A percentile compares a stretch with the other conserved stretches of the same genome.
Conservation (phyloP, 1,284 basidiomycete genomes). For the Pseudomicrostroma phylloplanum region DNA sequence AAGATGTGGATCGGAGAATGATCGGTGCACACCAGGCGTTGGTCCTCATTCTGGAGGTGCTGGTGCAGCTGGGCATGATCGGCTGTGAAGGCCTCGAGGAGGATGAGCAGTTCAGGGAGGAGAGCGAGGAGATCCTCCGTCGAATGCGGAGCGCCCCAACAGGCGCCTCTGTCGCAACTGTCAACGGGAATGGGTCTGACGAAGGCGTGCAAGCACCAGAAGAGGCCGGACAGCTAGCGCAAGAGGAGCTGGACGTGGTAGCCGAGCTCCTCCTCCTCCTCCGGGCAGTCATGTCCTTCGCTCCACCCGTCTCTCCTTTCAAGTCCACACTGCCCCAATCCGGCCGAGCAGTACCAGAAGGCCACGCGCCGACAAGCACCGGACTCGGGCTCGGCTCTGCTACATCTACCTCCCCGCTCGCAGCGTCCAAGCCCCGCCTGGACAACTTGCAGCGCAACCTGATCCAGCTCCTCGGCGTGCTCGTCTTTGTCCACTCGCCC, state of each 20-base stretch:
- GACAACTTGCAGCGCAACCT: constrained; percentile 3
- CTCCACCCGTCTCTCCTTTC: not conserved
- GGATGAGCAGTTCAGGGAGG: constrained; percentile 4
- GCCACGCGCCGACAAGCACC: not conserved
- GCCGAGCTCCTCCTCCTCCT: not conserved
- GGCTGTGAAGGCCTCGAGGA: constrained; percentile 6
- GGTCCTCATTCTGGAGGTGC: not conserved
- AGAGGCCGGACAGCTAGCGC: not conserved
- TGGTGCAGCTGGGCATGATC: constrained; percentile 7
- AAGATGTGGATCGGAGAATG: constrained; percentile 1
- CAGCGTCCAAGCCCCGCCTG: not conserved
- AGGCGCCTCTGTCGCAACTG: not conserved
- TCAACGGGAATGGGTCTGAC: not conserved
- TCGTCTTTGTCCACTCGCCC: constrained; percentile 3
- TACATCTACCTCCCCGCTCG: not conserved
- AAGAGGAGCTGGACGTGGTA: not conserved
- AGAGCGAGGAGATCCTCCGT: constrained; percentile 3
- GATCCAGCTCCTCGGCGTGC: constrained; percentile 3
- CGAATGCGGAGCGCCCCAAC: not conserved
- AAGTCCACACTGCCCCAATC: not conserved
- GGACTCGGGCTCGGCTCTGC: not conserved
- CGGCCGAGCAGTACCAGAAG: constrained; percentile 1
- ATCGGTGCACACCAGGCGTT: not conserved
- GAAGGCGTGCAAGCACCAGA: not conserved
- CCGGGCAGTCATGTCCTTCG: not conserved